phyloP scores from a whole-genome alignment of 108 stramenopile genomes.

The Nitzschia inconspicua region DNA sequence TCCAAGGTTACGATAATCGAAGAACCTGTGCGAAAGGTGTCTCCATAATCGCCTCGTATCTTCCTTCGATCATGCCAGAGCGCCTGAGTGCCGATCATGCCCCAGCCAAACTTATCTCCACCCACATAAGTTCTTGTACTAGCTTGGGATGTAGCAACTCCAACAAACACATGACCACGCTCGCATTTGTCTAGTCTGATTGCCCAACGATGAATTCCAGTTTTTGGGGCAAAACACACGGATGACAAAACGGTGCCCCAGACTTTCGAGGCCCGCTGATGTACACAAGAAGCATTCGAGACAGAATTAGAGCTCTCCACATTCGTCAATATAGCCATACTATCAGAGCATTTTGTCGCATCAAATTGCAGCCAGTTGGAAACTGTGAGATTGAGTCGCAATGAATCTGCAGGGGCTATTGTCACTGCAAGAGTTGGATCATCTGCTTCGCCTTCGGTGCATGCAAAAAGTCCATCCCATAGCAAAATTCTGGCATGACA shows the following conservation, averaged over 20 bases:
- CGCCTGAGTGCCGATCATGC: slow-evolving; percentile 95
- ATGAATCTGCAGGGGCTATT: slow-evolving; percentile 23
- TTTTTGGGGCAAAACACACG: slow-evolving; percentile 61
- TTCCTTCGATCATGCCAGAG: slow-evolving; percentile 91
- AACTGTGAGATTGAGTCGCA: slow-evolving; percentile 43
- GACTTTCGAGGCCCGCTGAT: slow-evolving; percentile 81
- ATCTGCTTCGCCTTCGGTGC: slow-evolving; percentile 42
- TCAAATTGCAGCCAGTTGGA: slow-evolving; percentile 60
- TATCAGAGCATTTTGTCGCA: slow-evolving; percentile 77
- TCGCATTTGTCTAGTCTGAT: slow-evolving; percentile 88
- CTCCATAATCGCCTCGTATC: slow-evolving; percentile 77
- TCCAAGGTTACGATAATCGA: slow-evolving; percentile 76
- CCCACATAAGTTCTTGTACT: slow-evolving; percentile 92
- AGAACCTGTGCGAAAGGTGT: slow-evolving; percentile 74
- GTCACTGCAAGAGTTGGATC: slow-evolving; percentile 28
- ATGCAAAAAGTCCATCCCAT: slow-evolving; percentile 63
- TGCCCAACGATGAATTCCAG: slow-evolving; percentile 78
- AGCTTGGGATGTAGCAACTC: slow-evolving; percentile 88
- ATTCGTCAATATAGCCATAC: slow-evolving; percentile 63
- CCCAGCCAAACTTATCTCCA: slow-evolving; percentile 97
- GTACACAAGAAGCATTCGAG: slow-evolving; percentile 38
- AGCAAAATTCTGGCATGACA: slow-evolving; percentile 47
- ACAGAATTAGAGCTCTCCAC: background rate
- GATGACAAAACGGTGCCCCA: slow-evolving; percentile 80
- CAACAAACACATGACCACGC: slow-evolving; percentile 93